Conservation (phyloP, 768 basidiomycete species). For the Leccinum disarticulatum region DNA sequence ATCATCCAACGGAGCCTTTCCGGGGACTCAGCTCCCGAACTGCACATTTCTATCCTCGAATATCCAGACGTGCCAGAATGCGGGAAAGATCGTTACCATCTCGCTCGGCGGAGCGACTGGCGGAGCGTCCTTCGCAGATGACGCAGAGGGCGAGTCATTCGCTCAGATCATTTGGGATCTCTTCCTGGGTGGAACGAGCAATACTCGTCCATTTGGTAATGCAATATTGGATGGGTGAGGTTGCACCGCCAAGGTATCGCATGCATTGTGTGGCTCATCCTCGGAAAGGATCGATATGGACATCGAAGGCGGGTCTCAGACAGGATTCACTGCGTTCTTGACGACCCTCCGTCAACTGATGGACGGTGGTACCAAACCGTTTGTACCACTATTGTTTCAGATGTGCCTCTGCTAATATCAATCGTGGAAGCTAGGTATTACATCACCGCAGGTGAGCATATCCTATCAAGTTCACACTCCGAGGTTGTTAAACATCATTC, state of each 20-base stretch:
- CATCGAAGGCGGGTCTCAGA: slow-evolving; percentile 44
- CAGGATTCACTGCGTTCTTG: slow-evolving; percentile 34
- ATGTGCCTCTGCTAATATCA: neutral
- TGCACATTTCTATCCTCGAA: slow-evolving; percentile 60
- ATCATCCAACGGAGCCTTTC: slow-evolving; percentile 53
- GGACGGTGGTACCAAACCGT: slow-evolving; percentile 28
- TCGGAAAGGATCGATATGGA: slow-evolving; percentile 43
- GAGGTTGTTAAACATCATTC: neutral
- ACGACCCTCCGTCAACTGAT: slow-evolving; percentile 31
- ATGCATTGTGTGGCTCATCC: neutral
- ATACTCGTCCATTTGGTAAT: slow-evolving; percentile 67
- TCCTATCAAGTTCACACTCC: neutral
- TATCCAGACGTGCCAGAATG: slow-evolving; percentile 63
- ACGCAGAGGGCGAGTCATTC: slow-evolving; percentile 56
- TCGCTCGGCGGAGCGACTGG: slow-evolving; percentile 68
- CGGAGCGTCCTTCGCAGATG: slow-evolving; percentile 56
- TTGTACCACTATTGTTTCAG: slow-evolving; percentile 2
- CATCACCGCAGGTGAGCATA: slow-evolving; percentile 38
- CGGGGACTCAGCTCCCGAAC: slow-evolving; percentile 61
- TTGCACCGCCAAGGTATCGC: neutral
- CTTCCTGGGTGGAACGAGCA: slow-evolving; percentile 65
- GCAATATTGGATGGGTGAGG: slow-evolving; percentile 71
- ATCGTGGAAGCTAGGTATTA: slow-evolving; percentile 35
- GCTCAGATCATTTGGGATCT: slow-evolving; percentile 67
- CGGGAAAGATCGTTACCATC: slow-evolving; percentile 60